Evolutionary conservation across 106 monocot genomes (phyloP), one percentile per base, ranked within the genome.

Genomic region (Dioscorea alata): DNA sequence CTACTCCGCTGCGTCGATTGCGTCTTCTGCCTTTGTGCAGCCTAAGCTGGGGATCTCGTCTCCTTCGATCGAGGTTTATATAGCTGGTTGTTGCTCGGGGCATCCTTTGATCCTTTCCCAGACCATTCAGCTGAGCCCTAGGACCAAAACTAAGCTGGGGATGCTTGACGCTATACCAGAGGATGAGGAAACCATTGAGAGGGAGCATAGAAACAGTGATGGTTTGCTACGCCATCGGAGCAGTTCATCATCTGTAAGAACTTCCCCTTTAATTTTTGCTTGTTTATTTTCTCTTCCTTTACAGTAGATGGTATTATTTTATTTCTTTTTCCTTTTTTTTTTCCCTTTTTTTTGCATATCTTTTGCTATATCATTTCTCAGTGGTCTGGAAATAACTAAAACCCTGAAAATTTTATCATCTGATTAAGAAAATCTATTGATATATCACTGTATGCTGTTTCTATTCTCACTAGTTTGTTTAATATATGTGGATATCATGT

Each of bases 31-130:
- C 2, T 78, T 83, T 32, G 63, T 74, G 7, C 77, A 73, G 59
- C 76, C 80, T 25, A 86, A 83, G 69, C 13, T 68, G 8, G 79
- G 79, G 24, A 69, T 68, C n/a, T 56, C 71, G n/a, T 71, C 77
- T 4, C 87, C 91, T 8, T 82, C 75, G 18, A 74, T 92, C 19
- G 92, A 92, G 83, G 88, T 92, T 13, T 92, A 92, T 61, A 78
- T 92, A n/a, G 88, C 92, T 0, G 92, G 92, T 15, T 88, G 92
- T 53, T 88, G 71, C 54, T 78, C 78, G 4, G 92, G 88, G 9
- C 42, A 58, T 22, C 92, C 92, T 0, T 63, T 85, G 73, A 92
- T 92, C 19, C 80, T 92, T 35, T 85, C 92, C 50, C 85, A 83
- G 71, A 88, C 82, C 1, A 64, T 92, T 56, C 80, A 80, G 71